Evolutionary conservation across 371 early-diverging fungal genomes (phyloP).

Genomic region (Blakeslea trispora): DNA sequence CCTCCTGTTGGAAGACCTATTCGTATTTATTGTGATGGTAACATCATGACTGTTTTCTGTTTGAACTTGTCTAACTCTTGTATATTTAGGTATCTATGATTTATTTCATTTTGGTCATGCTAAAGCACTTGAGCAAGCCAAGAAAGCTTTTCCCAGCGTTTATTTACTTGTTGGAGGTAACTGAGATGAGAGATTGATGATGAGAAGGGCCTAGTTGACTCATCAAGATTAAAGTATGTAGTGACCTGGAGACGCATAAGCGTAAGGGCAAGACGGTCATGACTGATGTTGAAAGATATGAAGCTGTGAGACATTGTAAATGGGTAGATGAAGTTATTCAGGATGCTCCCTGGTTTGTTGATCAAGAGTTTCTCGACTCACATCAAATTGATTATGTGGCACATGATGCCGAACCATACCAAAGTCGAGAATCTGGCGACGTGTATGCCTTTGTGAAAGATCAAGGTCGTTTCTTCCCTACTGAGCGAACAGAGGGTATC

Average conservation of each 20-base stretch:
- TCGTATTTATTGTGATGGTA: constrained; percentile 87
- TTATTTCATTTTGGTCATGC: constrained; percentile 97
- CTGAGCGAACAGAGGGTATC: constrained; percentile 88
- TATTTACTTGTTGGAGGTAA: constrained; percentile 89
- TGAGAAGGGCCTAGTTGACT: no score
- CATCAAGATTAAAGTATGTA: constrained; percentile 79
- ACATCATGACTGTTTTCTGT: not conserved
- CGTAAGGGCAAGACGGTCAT: constrained; percentile 91
- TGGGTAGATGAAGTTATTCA: constrained; percentile 94
- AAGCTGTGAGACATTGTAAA: constrained; percentile 89
- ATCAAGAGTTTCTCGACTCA: constrained; percentile 82
- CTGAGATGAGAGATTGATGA: not conserved
- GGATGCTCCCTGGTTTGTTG: constrained; percentile 88
- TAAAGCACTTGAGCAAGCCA: constrained; percentile 93
- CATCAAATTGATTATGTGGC: constrained; percentile 94
- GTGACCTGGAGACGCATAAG: constrained; percentile 76
- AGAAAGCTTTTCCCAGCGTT: constrained; percentile 87
- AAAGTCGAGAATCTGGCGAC: constrained; percentile 74
- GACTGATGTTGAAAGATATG: constrained; percentile 81
- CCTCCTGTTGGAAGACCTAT: constrained; percentile 75
- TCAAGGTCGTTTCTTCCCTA: constrained; percentile 84
- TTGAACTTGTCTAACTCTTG: no score
- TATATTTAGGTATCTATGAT: constrained; percentile 82
- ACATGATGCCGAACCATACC: constrained; percentile 94
- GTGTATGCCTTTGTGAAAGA: constrained; percentile 91